A percentile compares a stretch with the other conserved stretches of the same genome.
These are phyloP conservation scores for Pestalotiopsis sp. DNA, from an alignment of 2,329 filamentous ascomycete species.

Conservation along the genomic window DNA sequence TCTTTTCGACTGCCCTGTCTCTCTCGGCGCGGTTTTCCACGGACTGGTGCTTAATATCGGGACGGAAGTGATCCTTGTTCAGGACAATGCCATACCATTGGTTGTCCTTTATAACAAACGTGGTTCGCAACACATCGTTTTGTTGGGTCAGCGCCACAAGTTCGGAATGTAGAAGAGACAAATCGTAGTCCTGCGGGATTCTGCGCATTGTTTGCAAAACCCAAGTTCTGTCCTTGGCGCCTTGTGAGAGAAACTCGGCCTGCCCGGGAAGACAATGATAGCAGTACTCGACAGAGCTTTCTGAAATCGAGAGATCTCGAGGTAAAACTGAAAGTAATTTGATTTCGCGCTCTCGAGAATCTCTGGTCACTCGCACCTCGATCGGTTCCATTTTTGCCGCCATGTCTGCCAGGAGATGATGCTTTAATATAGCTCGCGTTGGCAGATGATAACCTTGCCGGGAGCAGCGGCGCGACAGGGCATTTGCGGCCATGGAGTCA, in stretches of 20 bases:
- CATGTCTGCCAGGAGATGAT: background rate
- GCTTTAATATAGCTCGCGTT: background rate
- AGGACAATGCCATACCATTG: background rate
- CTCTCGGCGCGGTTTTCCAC: background rate
- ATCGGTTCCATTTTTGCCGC: background rate
- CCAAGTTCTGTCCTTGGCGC: background rate
- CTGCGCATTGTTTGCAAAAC: background rate
- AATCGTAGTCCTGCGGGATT: background rate
- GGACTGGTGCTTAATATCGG: background rate
- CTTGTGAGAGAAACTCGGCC: background rate
- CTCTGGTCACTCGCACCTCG: background rate
- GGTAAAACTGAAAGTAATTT: background rate
- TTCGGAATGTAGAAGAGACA: background rate
- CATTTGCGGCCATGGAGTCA: background rate
- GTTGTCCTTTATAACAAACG: background rate
- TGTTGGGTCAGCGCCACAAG: background rate
- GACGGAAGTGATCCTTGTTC: background rate
- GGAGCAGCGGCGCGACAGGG: background rate
- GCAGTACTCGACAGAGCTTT: background rate
- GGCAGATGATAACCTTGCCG: background rate
- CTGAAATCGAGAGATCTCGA: background rate
- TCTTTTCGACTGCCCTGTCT: background rate
- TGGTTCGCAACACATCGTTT: background rate
- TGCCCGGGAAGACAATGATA: background rate
- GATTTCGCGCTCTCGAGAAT: background rate